phyloP scores from a whole-genome alignment of 345 rosid species.

The Capsella bursapastoris region DNA sequence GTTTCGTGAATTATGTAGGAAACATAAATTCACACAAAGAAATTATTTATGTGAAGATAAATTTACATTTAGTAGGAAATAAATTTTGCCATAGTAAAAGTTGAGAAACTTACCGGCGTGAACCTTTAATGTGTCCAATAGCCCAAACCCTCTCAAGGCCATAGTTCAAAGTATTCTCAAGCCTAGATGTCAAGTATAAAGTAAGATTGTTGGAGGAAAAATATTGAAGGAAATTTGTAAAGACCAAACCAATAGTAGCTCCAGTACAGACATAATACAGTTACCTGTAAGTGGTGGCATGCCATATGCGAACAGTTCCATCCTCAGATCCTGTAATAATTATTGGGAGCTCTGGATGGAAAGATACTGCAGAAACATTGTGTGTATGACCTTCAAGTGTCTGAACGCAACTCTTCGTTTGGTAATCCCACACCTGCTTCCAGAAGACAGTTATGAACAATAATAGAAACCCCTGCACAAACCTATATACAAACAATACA shows the following conservation, averaged over 20 bases:
- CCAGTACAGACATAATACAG: conserved; percentile 9
- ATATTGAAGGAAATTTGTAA: conserved; percentile 12
- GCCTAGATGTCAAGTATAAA: conserved; percentile 41
- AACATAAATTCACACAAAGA: conserved; percentile 20
- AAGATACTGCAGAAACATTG: conserved; percentile 81
- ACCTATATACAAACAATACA: conserved; percentile 25
- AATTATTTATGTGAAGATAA: conserved; percentile 4
- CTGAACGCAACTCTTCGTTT: conserved; percentile 82
- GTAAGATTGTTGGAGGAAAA: conserved; percentile 20
- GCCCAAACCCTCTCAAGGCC: conserved; percentile 93
- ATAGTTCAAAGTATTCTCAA: conserved; percentile 75
- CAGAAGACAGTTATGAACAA: conserved; percentile 40
- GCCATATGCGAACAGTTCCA: conserved; percentile 84
- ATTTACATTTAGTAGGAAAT: not conserved
- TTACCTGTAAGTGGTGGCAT: conserved; percentile 81
- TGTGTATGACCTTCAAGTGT: conserved; percentile 86
- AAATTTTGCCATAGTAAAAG: conserved; percentile 10
- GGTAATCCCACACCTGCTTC: conserved; percentile 82
- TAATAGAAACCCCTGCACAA: conserved; percentile 32
- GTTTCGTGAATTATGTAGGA: not conserved
- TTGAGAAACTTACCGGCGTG: conserved; percentile 66
- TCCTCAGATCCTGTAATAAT: conserved; percentile 89
- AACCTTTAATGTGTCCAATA: conserved; percentile 66
- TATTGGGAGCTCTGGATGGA: conserved; percentile 86
- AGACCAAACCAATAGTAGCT: conserved; percentile 12